Conservation (phyloP, 768 basidiomycete species). For the Naganishia friedmannii region DNA sequence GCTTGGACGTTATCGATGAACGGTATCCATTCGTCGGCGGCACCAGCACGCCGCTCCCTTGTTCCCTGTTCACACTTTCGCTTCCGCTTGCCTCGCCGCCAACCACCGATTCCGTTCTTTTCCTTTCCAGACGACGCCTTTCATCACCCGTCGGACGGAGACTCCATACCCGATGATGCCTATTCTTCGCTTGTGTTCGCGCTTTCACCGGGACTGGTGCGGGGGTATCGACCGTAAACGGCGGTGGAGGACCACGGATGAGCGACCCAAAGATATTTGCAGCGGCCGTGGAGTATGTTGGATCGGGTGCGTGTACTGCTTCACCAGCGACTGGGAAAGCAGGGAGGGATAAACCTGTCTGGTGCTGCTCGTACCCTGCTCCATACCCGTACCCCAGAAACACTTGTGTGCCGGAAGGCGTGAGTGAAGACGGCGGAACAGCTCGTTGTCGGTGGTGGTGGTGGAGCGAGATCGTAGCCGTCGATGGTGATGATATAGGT, state of each 20-base stretch:
- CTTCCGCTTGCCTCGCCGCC: background rate
- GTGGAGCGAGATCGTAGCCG: background rate
- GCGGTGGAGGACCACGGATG: background rate
- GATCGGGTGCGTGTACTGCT: background rate
- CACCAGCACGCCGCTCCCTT: background rate
- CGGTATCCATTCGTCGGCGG: too few species aligned
- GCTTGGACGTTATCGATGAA: background rate
- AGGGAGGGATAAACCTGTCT: background rate
- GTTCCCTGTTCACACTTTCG: background rate
- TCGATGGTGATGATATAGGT: too few species aligned
- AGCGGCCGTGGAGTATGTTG: background rate
- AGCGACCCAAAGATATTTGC: background rate
- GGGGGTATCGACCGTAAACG: background rate
- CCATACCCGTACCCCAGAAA: background rate
- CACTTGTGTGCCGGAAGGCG: background rate
- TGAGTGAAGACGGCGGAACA: background rate
- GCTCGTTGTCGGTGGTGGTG: background rate
- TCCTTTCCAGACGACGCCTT: too few species aligned
- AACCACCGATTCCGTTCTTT: too few species aligned
- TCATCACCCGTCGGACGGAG: background rate
- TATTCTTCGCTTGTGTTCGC: background rate
- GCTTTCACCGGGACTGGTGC: background rate
- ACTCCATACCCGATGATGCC: background rate
- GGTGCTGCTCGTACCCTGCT: slow-evolving; percentile 13
- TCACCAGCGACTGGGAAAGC: background rate